These are phyloP conservation scores for Cylindrodendrum hubeiense DNA, from an alignment of 2,329 filamentous ascomycete genomes.

Conservation along the genomic window DNA sequence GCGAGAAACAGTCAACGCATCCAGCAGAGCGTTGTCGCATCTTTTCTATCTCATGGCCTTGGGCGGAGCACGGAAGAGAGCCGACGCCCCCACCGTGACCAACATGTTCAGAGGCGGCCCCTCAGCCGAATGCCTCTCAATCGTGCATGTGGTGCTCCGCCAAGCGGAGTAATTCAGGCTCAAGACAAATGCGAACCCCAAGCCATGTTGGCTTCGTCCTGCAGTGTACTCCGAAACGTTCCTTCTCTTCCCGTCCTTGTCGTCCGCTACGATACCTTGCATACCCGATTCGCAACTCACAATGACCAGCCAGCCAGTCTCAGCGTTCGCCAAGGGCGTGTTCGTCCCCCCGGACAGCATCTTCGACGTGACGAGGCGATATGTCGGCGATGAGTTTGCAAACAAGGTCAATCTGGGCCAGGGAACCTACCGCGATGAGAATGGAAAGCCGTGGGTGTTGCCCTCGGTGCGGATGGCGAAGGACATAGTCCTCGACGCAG, in stretches of 20 bases:
- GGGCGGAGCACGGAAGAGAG: no score
- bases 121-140: neutral
- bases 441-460: slow-evolving; percentile 22
- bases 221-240: neutral
- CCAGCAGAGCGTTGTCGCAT: neutral
- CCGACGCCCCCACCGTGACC: neutral
- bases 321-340: slow-evolving; percentile 11
- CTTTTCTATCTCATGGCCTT: neutral
- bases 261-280: neutral
- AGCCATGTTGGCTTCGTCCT: no score
- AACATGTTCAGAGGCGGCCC: neutral
- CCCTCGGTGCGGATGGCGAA: slow-evolving; percentile 23
- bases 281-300: neutral
- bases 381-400: slow-evolving; percentile 5
- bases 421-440: slow-evolving; percentile 22
- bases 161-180: no score
- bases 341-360: slow-evolving; percentile 23
- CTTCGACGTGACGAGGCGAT: slow-evolving; percentile 24
- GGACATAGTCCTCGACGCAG: slow-evolving; percentile 8
- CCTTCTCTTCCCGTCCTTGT: neutral
- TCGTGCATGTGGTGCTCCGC: neutral
- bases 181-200: no score
- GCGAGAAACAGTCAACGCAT: neutral
- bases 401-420: slow-evolving; percentile 24
- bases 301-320: neutral